Evolutionary conservation across 768 basidiomycete genomes (phyloP).

Genomic region (Mycena metata): DNA sequence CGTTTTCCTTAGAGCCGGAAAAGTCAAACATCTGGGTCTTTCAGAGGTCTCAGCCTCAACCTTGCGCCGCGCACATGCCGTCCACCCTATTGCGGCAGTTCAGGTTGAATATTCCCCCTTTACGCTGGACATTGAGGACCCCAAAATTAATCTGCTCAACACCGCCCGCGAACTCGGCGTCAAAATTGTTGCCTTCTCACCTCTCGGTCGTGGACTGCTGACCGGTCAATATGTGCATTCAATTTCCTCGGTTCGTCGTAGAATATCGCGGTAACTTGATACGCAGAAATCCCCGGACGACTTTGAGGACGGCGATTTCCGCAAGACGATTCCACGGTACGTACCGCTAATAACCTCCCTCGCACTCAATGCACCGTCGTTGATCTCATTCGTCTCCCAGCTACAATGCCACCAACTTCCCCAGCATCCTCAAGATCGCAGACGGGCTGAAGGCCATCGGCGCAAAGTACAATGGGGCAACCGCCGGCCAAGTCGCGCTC

Average conservation of each 20-base stretch:
- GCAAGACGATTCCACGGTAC: not conserved
- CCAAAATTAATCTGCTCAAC: constrained; percentile 42
- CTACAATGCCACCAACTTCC: constrained; percentile 6
- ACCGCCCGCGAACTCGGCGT: constrained; percentile 4
- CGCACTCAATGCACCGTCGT: too few relatives aligned
- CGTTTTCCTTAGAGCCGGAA: constrained; percentile 43
- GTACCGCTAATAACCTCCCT: too few relatives aligned
- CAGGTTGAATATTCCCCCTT: constrained; percentile 56
- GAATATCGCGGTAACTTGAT: too few relatives aligned
- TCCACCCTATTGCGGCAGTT: constrained; percentile 51
- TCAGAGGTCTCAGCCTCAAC: constrained; percentile 48
- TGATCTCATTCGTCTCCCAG: too few relatives aligned
- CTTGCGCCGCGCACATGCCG: constrained; percentile 38
- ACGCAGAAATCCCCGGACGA: constrained; percentile 6
- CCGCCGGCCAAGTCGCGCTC: not conserved
- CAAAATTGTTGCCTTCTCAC: not conserved
- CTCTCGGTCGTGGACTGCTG: not conserved
- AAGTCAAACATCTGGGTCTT: constrained; percentile 52
- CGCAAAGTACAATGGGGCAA: constrained; percentile 2
- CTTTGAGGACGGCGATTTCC: constrained; percentile 1
- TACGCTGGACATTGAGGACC: constrained; percentile 44
- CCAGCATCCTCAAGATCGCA: too few relatives aligned
- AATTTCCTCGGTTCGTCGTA: not conserved
- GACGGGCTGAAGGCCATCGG: too few relatives aligned
- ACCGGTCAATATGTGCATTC: constrained; percentile 4